Evolutionary conservation across 2,329 filamentous ascomycete genomes (phyloP), one percentile per base, ranked within the genome.

Genomic region (Arthrobotrys pseudoclavata): DNA sequence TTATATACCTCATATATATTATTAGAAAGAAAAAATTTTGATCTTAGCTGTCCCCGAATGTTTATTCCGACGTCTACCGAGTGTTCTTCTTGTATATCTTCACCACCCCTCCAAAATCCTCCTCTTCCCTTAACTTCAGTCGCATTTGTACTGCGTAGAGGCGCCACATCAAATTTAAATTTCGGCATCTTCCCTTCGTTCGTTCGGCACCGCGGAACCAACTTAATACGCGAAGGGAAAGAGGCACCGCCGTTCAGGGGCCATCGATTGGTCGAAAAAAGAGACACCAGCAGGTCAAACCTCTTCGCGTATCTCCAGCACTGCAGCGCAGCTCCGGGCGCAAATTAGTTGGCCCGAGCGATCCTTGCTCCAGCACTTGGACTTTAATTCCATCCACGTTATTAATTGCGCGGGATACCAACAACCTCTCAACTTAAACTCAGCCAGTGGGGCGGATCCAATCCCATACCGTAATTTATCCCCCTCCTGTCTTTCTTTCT

Each of bases 321-420:
- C 31, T 15, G 12, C 37, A 40, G 37, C 13, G 12, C 13, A 40
- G 37, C 15, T 40, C 37, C 13, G 37, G 37, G 37, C 37, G 37
- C 60, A 72, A 72, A 72, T 72, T 74, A 52, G 50, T 40, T 50
- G 69, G 69, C 57, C 69, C 69, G 69, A 74, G 69, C 69, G 53
- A 74, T 52, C 42, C 67, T 66, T 62, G 69, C 64, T 52, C 69
- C 60, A 60, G 60, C 37, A 24, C 13, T 52, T 47, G 42, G 22
- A 24, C 20, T 40, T 40, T n/a, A 40, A 50, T 50, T 2, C 20
- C 1, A 24, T 24, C 42, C 26, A 55, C 55, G 55, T 69, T 69
- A 48, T 69, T 69, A 48, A 69, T 69, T 47, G 40, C 45, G 45
- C 67, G 45, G 67, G 57, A 31, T 26, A 60, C 42, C 42, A 64